Evolutionary conservation across 139 green algal genomes (phyloP).

Genomic region (Pseudopediastrum boryanum): DNA sequence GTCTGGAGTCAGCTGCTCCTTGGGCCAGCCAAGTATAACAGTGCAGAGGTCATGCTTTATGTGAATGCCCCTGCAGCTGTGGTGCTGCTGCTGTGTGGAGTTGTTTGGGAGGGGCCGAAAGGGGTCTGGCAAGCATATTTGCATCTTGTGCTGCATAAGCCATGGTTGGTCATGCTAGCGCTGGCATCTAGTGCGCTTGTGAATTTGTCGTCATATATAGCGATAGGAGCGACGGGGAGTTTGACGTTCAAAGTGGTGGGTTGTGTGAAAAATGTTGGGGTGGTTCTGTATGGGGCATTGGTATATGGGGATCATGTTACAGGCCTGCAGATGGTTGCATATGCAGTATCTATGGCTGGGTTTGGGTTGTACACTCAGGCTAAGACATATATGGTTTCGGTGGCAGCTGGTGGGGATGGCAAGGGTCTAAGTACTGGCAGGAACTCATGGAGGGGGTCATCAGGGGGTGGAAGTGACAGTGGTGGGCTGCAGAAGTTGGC

Average conservation of each 20-base stretch:
- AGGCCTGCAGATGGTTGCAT: slow-evolving; percentile 55
- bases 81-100: slow-evolving; percentile 43
- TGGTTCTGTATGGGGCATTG: slow-evolving; percentile 55
- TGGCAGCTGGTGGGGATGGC: too few species aligned
- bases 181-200: slow-evolving; percentile 40
- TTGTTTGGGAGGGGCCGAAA: slow-evolving; percentile 45
- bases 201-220: slow-evolving; percentile 68
- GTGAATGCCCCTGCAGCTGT: slow-evolving; percentile 50
- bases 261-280: slow-evolving; percentile 70
- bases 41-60: slow-evolving; percentile 65
- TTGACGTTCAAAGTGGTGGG: slow-evolving; percentile 80
- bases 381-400: too few species aligned
- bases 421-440: too few species aligned
- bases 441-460: too few species aligned
- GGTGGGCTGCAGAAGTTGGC: too few species aligned
- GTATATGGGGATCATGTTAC: slow-evolving; percentile 50
- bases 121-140: background rate
- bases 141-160: background rate
- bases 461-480: too few species aligned
- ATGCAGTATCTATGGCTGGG: slow-evolving; percentile 63
- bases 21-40: slow-evolving; percentile 25
- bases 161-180: slow-evolving; percentile 13
- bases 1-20: slow-evolving; percentile 60
- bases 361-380: slow-evolving; percentile 60
- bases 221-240: slow-evolving; percentile 65